Evolutionary conservation across 2,329 filamentous ascomycete genomes (phyloP), one percentile per base, ranked within the genome.

Genomic region (Colletotrichum cuscutae): DNA sequence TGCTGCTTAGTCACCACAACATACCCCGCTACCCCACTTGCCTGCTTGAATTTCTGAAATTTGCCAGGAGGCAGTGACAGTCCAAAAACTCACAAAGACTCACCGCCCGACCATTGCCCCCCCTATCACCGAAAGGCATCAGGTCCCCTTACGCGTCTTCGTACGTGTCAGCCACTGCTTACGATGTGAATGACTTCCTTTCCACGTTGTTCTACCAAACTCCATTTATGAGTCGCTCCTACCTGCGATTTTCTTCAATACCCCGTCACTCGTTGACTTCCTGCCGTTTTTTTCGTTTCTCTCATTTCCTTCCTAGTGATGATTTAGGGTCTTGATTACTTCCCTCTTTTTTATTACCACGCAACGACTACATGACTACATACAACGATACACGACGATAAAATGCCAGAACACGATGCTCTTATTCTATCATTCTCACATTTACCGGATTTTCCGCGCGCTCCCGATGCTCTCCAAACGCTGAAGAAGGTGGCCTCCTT

Each of bases 401-500:
- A 72, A 22, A 86, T 86, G 85, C 65, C 80, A 1, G 84, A 86
- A 76, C 76, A 83, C 73, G 86, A 89, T 73, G 81, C 85, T 2
- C 78, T 86, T 37, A 80, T 90, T 5, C 76, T 81, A 22, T 84
- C 84, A 8, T 90, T 85, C 77, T 85, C 85, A 46, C 88, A 90
- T 76, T 77, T 90, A 65, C 80, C 79, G 9, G 79, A 83, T 26
- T 83, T 88, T 37, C 83, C 85, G 1, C 84, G 87, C 2, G 84
- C 86, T 24, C 78, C 80, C 19, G 88, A 90, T 71, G 88, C 88
- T 15, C 79, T 90, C 22, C 83, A 89, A 46, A 90, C 89, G 70
- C 87, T 98, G 28, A 93, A 91, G 78, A 95, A 93, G 82, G 88
- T 97, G 53, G 95, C 95, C 3, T 97, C 95, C 30, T 84, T 97